These are phyloP conservation scores for Cercophora scortea DNA, from an alignment of 495 filamentous ascomycete species.

Conservation along the genomic window DNA sequence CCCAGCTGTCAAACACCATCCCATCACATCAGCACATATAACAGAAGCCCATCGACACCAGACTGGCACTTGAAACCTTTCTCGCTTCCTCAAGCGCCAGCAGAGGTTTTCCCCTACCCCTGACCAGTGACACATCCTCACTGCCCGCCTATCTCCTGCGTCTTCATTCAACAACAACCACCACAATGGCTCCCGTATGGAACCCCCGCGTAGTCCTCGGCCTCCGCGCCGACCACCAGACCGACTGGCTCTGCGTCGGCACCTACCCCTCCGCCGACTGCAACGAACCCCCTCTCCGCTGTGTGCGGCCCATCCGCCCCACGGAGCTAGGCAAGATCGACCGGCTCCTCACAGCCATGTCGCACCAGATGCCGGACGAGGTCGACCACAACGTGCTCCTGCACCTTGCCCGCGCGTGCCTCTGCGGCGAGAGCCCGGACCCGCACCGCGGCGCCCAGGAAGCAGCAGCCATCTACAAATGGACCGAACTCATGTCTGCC, in stretches of 20 bases:
- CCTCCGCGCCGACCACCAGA: neutral
- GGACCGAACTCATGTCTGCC: constrained; percentile 5
- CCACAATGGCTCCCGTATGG: constrained; percentile 4
- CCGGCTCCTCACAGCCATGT: constrained; percentile 6
- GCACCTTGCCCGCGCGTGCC: constrained; percentile 4
- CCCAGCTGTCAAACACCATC: too few relatives aligned
- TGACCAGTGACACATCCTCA: too few relatives aligned
- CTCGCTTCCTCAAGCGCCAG: too few relatives aligned
- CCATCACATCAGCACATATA: too few relatives aligned
- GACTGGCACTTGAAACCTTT: too few relatives aligned
- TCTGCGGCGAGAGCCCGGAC: neutral
- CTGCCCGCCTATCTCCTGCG: too few relatives aligned
- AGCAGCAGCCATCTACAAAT: constrained; percentile 7
- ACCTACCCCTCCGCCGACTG: neutral
- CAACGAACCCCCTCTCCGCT: neutral
- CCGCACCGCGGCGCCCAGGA: constrained; percentile 7
- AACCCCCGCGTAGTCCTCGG: constrained; percentile 2
- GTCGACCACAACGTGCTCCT: constrained; percentile 8
- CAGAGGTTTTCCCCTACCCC: too few relatives aligned
- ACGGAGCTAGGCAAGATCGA: constrained; percentile 6
- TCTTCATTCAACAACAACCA: neutral
- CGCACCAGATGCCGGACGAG: constrained; percentile 6
- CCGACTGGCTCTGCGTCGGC: constrained; percentile 1
- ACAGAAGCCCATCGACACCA: too few relatives aligned
- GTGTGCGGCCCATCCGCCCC: neutral